Conservation (phyloP, 768 basidiomycete species). For the Asterophora parasitica region DNA sequence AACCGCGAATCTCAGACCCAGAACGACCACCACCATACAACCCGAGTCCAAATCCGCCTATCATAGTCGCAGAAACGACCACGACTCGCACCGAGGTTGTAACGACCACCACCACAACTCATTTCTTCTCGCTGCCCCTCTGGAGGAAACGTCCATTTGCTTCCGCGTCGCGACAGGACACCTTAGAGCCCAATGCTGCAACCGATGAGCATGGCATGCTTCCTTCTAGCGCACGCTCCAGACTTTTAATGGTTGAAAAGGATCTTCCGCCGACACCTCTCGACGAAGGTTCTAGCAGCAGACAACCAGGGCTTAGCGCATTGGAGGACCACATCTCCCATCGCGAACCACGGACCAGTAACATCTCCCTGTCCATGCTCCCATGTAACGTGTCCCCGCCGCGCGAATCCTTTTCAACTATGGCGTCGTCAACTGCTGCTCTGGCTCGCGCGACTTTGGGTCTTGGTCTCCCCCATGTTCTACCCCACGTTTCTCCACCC, state of each 20-base stretch:
- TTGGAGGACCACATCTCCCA: neutral
- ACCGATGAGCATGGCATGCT: constrained; percentile 22
- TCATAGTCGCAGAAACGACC: constrained; percentile 40
- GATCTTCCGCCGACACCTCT: constrained; percentile 48
- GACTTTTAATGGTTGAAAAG: constrained; percentile 34
- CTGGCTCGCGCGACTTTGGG: constrained; percentile 56
- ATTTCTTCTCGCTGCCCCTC: constrained; percentile 62
- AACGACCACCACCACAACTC: constrained; percentile 48
- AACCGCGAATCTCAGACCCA: constrained; percentile 5
- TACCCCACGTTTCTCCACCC: constrained; percentile 37
- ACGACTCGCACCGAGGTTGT: constrained; percentile 44
- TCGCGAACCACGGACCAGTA: neutral
- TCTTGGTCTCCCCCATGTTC: constrained; percentile 51
- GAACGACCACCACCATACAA: constrained; percentile 30
- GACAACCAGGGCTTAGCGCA: neutral
- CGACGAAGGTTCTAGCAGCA: constrained; percentile 13
- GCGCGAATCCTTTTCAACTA: constrained; percentile 11
- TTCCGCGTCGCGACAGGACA: constrained; percentile 25
- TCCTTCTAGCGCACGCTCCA: constrained; percentile 15
- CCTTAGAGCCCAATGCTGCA: constrained; percentile 15
- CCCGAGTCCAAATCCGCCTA: constrained; percentile 23
- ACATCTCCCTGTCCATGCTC: constrained; percentile 19
- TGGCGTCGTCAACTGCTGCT: constrained; percentile 33
- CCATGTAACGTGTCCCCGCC: constrained; percentile 9
- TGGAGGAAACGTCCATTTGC: constrained; percentile 52